Base-by-base conservation (phyloP, 805 yeast species). In the Ogataea angusta region DNA sequence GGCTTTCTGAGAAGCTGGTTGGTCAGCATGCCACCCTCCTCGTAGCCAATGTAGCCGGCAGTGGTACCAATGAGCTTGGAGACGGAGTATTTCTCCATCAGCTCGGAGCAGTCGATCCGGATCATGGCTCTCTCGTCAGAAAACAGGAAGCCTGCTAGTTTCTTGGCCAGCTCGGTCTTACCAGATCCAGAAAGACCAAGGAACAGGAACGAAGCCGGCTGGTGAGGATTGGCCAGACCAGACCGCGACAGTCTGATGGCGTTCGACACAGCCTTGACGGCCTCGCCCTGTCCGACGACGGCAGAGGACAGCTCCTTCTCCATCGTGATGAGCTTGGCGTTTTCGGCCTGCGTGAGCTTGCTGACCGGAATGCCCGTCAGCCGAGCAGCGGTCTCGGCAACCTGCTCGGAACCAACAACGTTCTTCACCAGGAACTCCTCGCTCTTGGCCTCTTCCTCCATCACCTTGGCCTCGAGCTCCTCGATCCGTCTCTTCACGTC, bases 111-210 rank as follows among this genome's bases (percentile, higher is more conserved):
- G 66, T 93, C 99, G 50, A 93, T 89, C 69, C 99, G 82, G 60
- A 93, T 85, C 87, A 93, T 91, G 36, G 96, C 95, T 67, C 82
- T 85, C 62, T 91, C 97, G 61, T 93, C 98, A 38, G 95, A 86
- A 68, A 93, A 93, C 57, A 93, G 73, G 71, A 93, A 93, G 0
- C 95, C 96, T 9, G 99, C 98, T 18, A 93, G 76, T 57, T 90
- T 93, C 77, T 93, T 93, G 17, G 99, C 98, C 53, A 93, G 73
- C 65, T 93, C 98, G 7, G 99, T 93, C 74, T 93, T 93, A 77
- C 99, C 99, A 6, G 96, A 88, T 55, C 99, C 99, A 2, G 96
- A 86, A 45, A 91, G 76, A 45, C 99, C 99, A 47, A 95, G 70
- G 75, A 93, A 93, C 59, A 93, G 60, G 76, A 93, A 93, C 10